phyloP scores from a whole-genome alignment of 23 red algal species.

The Pyropia yezoensis region DNA sequence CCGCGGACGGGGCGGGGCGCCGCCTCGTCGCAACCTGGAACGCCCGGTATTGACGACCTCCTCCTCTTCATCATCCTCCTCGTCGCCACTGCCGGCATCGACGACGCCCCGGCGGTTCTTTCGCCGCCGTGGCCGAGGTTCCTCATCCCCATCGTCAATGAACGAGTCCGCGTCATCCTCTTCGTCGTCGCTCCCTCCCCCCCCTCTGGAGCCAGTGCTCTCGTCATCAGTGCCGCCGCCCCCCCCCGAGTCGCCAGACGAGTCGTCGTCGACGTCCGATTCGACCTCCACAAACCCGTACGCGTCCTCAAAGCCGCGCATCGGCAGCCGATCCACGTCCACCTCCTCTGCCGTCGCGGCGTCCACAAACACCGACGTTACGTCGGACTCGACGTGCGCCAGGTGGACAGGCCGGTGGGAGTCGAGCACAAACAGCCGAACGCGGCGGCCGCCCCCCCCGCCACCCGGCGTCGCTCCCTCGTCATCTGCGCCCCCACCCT shows the following conservation, averaged over 20 bases:
- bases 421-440: slow-evolving; percentile 80
- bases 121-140: too few relatives aligned
- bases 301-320: slow-evolving; percentile 10
- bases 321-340: too few relatives aligned
- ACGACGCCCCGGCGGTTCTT: too few relatives aligned
- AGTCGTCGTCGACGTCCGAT: slow-evolving; percentile 4
- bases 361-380: neutral
- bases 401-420: slow-evolving; percentile 82
- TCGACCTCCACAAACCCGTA: slow-evolving; percentile 13
- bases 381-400: slow-evolving; percentile 49
- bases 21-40: too few relatives aligned
- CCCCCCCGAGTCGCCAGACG: neutral
- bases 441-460: neutral
- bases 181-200: neutral
- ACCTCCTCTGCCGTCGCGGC: too few relatives aligned
- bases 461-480: too few relatives aligned
- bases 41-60: too few relatives aligned
- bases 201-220: neutral
- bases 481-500: too few relatives aligned
- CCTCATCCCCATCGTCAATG: too few relatives aligned
- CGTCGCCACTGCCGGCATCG: too few relatives aligned
- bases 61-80: too few relatives aligned
- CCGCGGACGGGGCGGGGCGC: too few relatives aligned
- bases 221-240: slow-evolving; percentile 22
- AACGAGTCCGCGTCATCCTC: neutral